phyloP scores from a whole-genome alignment of 164 flowering plant species.

The Chloranthus sessilifolius region DNA sequence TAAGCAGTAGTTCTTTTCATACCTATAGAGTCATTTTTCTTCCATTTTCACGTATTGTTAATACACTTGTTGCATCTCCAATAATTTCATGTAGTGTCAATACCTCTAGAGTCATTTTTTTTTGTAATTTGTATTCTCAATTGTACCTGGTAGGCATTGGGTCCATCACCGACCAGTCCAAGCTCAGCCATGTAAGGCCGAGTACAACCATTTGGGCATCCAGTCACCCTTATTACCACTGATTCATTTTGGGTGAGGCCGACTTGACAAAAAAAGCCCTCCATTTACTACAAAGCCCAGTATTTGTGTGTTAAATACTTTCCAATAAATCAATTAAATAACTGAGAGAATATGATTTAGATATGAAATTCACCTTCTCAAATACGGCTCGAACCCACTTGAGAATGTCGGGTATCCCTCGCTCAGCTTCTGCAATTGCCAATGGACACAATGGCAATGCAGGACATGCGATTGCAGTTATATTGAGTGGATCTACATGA shows the following conservation, averaged over 20 bases:
- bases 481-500: constrained; percentile 84
- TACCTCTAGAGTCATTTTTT: too few relatives aligned
- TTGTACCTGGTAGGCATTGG: constrained; percentile 99
- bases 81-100: too few relatives aligned
- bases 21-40: too few relatives aligned
- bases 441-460: constrained; percentile 93
- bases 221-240: constrained; percentile 84
- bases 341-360: not conserved
- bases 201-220: constrained; percentile 99
- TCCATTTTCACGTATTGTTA: too few relatives aligned
- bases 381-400: constrained; percentile 86
- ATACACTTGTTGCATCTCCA: too few relatives aligned
- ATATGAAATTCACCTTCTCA: constrained; percentile 57
- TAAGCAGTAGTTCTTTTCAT: too few relatives aligned
- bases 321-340: not conserved
- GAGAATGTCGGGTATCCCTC: constrained; percentile 86
- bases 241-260: constrained; percentile 84
- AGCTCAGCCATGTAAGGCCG: constrained; percentile 99
- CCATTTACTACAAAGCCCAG: not conserved
- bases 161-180: constrained; percentile 98
- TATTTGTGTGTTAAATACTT: not conserved
- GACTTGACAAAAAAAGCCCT: constrained; percentile 45
- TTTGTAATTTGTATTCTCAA: too few relatives aligned
- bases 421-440: constrained; percentile 98
- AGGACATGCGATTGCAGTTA: constrained; percentile 98